Conservation (phyloP, 176 grass and related monocot species). For the Carex cristatella region DNA sequence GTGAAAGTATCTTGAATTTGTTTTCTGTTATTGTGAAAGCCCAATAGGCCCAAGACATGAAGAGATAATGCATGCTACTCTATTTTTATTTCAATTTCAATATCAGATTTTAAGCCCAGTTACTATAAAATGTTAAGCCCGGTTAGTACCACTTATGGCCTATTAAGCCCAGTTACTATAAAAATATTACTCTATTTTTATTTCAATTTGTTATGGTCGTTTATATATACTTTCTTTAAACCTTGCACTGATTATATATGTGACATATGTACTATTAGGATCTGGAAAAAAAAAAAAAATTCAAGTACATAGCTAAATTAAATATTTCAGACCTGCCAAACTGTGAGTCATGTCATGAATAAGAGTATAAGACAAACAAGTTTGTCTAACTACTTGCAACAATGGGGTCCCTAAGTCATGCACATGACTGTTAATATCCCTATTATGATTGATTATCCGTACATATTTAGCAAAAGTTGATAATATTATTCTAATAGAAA, state of each 20-base stretch:
- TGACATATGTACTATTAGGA: neutral
- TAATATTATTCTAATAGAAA: neutral
- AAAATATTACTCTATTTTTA: no score
- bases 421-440: neutral
- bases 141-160: neutral
- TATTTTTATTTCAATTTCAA: neutral
- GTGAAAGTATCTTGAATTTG: neutral
- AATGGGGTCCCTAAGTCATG: neutral
- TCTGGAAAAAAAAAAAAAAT: neutral
- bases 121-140: neutral
- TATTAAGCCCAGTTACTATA: no score
- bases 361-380: constrained; percentile 6
- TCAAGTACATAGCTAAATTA: neutral
- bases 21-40: neutral
- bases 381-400: neutral
- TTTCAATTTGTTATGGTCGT: no score
- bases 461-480: neutral
- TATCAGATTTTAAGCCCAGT: neutral
- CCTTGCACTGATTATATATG: neutral
- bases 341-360: neutral
- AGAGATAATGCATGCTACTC: neutral
- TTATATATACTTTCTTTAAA: neutral
- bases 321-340: neutral
- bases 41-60: neutral
- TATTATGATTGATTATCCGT: neutral